Percentiles rank a stretch among this genome's conserved stretches.
Conservation (phyloP, 768 basidiomycete species). For the Strobilomyces echinocephalus region DNA sequence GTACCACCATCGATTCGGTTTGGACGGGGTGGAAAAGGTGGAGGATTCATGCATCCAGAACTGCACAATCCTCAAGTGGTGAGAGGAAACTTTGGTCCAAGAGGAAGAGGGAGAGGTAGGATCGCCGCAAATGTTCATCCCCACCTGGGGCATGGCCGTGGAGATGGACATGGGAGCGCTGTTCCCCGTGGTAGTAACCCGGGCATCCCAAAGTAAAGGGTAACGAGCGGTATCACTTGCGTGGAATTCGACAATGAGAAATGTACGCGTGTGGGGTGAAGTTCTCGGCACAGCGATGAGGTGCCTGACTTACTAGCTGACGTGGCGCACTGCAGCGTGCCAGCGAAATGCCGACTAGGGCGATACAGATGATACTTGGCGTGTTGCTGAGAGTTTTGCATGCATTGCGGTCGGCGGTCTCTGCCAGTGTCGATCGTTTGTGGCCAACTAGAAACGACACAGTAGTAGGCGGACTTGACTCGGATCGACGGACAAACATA, state of each 20-base stretch:
- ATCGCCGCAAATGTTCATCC: slow-evolving; percentile 21
- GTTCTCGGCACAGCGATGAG: too few relatives aligned
- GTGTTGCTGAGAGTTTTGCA: slow-evolving; percentile 14
- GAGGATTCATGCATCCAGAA: slow-evolving; percentile 43
- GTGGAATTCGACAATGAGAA: neutral
- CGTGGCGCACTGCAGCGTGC: slow-evolving; percentile 8
- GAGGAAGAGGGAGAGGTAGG: slow-evolving; percentile 30
- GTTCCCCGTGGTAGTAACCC: slow-evolving; percentile 8
- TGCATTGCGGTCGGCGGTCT: slow-evolving; percentile 5
- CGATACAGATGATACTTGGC: slow-evolving; percentile 4
- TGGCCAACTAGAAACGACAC: slow-evolving; percentile 18
- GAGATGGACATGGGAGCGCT: slow-evolving; percentile 9
- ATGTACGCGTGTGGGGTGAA: too few relatives aligned
- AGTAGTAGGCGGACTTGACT: slow-evolving; percentile 8
- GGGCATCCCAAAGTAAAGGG: slow-evolving; percentile 7
- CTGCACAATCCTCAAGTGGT: slow-evolving; percentile 30
- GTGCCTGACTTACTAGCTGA: slow-evolving; percentile 11
- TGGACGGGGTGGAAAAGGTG: slow-evolving; percentile 61
- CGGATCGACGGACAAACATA: slow-evolving; percentile 12
- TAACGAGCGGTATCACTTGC: too few relatives aligned
- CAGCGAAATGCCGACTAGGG: slow-evolving; percentile 4
- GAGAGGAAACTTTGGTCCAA: slow-evolving; percentile 25
- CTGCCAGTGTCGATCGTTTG: slow-evolving; percentile 21
- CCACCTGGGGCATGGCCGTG: slow-evolving; percentile 10
- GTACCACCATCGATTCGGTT: slow-evolving; percentile 69